Percentiles rank a stretch among this genome's conserved stretches.
phyloP scores from a whole-genome alignment of 2,329 filamentous ascomycete species.

The Salinomyces thailandicus region DNA sequence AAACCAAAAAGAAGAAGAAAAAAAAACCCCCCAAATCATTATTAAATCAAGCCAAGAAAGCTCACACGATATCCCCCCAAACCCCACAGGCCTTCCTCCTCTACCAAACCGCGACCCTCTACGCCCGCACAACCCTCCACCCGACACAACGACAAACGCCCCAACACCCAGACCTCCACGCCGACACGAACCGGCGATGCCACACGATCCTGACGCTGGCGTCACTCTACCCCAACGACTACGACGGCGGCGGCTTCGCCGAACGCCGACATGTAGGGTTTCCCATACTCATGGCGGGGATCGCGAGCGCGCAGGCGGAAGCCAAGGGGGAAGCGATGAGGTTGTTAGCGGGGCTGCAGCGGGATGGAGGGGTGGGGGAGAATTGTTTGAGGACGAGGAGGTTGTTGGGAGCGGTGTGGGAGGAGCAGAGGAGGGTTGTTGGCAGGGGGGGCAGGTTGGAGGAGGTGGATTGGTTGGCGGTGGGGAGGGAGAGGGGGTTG shows the following conservation, averaged over 20 bases:
- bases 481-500: conserved; percentile 37
- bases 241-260: conserved; percentile 22
- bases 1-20: no score
- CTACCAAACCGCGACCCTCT: conserved; percentile 40
- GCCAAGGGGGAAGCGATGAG: conserved; percentile 39
- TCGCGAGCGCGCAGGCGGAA: conserved; percentile 30
- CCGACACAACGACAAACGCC: conserved; percentile 36
- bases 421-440: conserved; percentile 36
- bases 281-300: conserved; percentile 45
- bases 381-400: conserved; percentile 37
- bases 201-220: conserved; percentile 37
- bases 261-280: conserved; percentile 41
- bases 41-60: conserved; percentile 30
- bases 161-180: conserved; percentile 20
- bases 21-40: conserved; percentile 39
- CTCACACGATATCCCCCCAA: conserved; percentile 9
- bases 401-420: conserved; percentile 38
- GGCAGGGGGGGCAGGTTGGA: conserved; percentile 31
- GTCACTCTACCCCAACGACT: conserved; percentile 29
- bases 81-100: conserved; percentile 38
- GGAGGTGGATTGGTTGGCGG: conserved; percentile 41
- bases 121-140: conserved; percentile 46
- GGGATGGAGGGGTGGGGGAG: conserved; percentile 35
- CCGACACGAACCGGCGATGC: conserved; percentile 37
- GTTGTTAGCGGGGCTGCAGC: conserved; percentile 40